Percentiles rank a stretch among this genome's conserved stretches.
Evolutionary conservation across 768 basidiomycete species (phyloP).

Genomic region (Dacryopinax spathularia): DNA sequence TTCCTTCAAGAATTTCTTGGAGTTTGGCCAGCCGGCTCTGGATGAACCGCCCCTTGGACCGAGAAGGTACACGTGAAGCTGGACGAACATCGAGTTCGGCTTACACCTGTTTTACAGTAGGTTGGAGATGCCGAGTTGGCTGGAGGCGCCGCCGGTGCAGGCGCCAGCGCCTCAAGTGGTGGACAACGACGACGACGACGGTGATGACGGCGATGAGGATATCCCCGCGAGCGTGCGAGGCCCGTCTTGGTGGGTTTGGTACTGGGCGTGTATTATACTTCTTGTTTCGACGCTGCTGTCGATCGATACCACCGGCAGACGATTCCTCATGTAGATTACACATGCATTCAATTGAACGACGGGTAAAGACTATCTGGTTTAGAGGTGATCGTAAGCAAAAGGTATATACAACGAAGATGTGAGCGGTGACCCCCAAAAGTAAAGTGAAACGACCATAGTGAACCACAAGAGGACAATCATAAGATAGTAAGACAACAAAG

Average conservation of each 20-base stretch:
- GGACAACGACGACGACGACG: not conserved
- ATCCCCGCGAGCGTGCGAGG: not conserved
- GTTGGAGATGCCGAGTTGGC: not conserved
- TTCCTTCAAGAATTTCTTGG: not conserved
- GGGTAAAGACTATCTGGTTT: not conserved
- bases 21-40: not conserved
- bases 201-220: not conserved
- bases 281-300: not conserved
- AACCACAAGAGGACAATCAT: not conserved
- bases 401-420: slow-evolving; percentile 4
- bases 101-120: not conserved
- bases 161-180: not conserved
- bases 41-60: not conserved
- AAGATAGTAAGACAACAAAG: not conserved
- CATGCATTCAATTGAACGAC: slow-evolving; percentile 1
- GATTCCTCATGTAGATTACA: slow-evolving; percentile 1
- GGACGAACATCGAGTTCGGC: not conserved
- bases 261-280: not conserved
- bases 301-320: not conserved
- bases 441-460: not conserved
- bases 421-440: not conserved
- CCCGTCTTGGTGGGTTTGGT: not conserved
- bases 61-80: not conserved
- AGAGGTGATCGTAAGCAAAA: not conserved
- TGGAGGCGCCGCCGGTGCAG: not conserved